Evolutionary conservation across 306 rosid species (phyloP), one percentile per base, ranked within the genome.

Genomic region (Inga oerstediana): DNA sequence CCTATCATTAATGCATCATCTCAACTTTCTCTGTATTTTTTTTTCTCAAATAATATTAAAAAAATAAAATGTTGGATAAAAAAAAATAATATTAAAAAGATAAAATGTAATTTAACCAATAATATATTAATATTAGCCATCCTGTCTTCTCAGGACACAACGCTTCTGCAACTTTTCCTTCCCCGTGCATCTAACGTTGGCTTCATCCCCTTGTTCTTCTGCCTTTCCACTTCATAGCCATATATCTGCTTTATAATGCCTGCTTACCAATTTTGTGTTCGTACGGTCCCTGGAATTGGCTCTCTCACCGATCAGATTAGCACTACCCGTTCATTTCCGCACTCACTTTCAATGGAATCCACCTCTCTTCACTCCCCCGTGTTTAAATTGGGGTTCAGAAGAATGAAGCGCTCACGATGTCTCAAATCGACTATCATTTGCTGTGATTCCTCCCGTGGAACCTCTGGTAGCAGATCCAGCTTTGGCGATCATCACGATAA

Each of bases 351-450:
- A 61, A 34, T 84, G 48, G 76, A 81, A 51, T 65, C 85, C 69
- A 67, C 84, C 14, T 87, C 92, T 58, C 76, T 77, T 22, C 79
- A n/a, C 70, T 76, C 84, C 44, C 78, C 88, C 3, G 62, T 49
- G 8, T 52, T 80, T 17, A 88, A 87, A 58, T 81, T 85, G 64
- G 79, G 81, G 58, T 48, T 83, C 59, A 71, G 76, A 17, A 6
- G 76, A 17, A 6, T 79, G 44, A 80, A 84, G 17, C 86, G 85
- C 39, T 82, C 81, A 61, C 85, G 85, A 37, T 76, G 74, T 35
- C 82, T 85, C 84, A 86, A 83, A 79, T 85, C 91, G 27, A 20
- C 80, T 78, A 76, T 84, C 91, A 81, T 94, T 90, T 81, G 88
- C 10, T 91, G 97, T 74, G 70, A 84, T 65, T 92, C 94, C 45